Percentiles rank a stretch among this genome's conserved stretches.
Evolutionary conservation across 2,329 filamentous ascomycete genomes (phyloP).

Genomic region (Cryphonectria parasitica): DNA sequence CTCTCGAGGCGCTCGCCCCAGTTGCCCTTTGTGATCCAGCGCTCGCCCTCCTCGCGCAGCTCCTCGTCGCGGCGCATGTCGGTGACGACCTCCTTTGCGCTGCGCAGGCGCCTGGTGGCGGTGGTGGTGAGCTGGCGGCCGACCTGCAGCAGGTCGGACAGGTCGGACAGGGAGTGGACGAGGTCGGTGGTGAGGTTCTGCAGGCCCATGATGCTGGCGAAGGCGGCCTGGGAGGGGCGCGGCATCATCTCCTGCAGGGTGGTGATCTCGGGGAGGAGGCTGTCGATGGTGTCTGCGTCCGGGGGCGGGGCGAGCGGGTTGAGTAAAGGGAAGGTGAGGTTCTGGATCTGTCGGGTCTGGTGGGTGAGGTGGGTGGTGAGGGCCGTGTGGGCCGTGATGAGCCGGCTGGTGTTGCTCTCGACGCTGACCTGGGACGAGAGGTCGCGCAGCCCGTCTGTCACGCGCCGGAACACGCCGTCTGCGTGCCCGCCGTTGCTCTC

Average conservation of each 20-base stretch:
- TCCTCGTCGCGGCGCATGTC: slow-evolving; percentile 87
- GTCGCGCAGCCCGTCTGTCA: slow-evolving; percentile 71
- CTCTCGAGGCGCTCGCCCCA: slow-evolving; percentile 79
- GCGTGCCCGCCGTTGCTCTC: slow-evolving; percentile 67
- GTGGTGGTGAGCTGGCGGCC: slow-evolving; percentile 84
- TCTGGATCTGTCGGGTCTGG: slow-evolving; percentile 76
- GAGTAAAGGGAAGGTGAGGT: slow-evolving; percentile 70
- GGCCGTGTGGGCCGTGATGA: slow-evolving; percentile 76
- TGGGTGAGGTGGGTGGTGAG: slow-evolving; percentile 75
- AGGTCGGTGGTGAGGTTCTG: slow-evolving; percentile 74
- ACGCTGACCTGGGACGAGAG: slow-evolving; percentile 74
- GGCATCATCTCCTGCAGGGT: slow-evolving; percentile 70
- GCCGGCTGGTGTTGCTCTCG: slow-evolving; percentile 71
- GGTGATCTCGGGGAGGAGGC: slow-evolving; percentile 69
- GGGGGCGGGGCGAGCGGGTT: slow-evolving; percentile 69
- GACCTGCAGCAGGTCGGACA: slow-evolving; percentile 94
- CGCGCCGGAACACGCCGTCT: slow-evolving; percentile 69
- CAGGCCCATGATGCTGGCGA: slow-evolving; percentile 69
- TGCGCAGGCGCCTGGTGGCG: slow-evolving; percentile 77
- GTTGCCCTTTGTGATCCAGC: slow-evolving; percentile 79
- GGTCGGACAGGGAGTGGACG: slow-evolving; percentile 78
- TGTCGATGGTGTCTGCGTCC: slow-evolving; percentile 67
- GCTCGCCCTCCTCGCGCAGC: slow-evolving; percentile 77
- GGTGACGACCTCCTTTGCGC: slow-evolving; percentile 80
- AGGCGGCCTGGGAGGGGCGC: slow-evolving; percentile 62